phyloP scores from a whole-genome alignment of 164 flowering plant species.

The Annona cherimola region DNA sequence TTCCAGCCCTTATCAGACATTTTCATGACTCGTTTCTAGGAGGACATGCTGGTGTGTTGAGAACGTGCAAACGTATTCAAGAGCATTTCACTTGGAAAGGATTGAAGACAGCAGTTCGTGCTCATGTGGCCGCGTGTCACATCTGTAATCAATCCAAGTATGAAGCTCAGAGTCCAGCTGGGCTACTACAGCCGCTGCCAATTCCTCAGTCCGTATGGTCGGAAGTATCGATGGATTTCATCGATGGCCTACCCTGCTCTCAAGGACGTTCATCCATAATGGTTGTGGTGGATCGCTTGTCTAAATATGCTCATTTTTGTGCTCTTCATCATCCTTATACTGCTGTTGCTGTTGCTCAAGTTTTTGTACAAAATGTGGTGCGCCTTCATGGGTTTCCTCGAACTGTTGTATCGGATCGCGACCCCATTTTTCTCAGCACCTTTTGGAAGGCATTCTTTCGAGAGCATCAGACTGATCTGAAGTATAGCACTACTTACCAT shows the following conservation, averaged over 20 bases:
- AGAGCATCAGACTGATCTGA: neutral
- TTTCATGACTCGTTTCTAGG: neutral
- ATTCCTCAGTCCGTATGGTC: neutral
- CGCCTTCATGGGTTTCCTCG: neutral
- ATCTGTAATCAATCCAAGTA: neutral
- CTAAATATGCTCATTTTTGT: slow-evolving; percentile 1
- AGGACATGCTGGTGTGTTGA: neutral
- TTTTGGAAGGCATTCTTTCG: slow-evolving; percentile 5
- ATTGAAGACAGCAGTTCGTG: neutral
- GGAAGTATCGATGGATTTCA: slow-evolving; percentile 1
- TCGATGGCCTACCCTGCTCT: neutral
- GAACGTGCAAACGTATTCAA: neutral
- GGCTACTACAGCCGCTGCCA: neutral
- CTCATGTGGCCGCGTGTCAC: neutral
- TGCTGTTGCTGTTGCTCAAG: neutral
- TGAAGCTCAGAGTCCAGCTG: neutral
- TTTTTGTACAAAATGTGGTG: neutral
- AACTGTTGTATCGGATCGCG: neutral
- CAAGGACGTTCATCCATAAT: neutral
- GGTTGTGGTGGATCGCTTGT: neutral
- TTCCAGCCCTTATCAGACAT: neutral
- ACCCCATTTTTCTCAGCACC: neutral
- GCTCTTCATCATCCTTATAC: neutral
- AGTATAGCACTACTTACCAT: neutral
- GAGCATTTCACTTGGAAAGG: neutral